Evolutionary conservation across 495 filamentous ascomycete genomes (phyloP).

Genomic region (Aspergillus bertholletiae): DNA sequence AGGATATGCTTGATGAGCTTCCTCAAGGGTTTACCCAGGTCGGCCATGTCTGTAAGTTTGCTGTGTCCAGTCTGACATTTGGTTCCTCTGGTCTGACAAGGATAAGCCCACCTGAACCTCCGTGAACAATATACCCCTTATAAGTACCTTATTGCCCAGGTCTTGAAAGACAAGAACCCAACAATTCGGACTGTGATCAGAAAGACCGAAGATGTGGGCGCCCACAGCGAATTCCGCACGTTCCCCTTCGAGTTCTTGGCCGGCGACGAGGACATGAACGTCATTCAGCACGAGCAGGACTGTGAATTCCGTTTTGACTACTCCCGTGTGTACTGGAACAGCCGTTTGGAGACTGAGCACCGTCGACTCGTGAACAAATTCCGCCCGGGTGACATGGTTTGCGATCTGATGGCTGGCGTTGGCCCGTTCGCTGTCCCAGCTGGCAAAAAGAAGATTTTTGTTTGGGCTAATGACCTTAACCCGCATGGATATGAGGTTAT

Average conservation of each 20-base stretch:
- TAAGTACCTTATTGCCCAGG: conserved; percentile 75
- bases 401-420: conserved; percentile 97
- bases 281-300: conserved; percentile 59
- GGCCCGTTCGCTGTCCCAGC: conserved; percentile 94
- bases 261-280: conserved; percentile 74
- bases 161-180: conserved; percentile 84
- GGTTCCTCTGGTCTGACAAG: conserved; percentile 8
- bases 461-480: conserved; percentile 97
- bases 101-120: conserved; percentile 85
- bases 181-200: conserved; percentile 86
- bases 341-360: conserved; percentile 83
- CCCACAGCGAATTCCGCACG: conserved; percentile 81
- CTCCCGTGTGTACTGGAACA: conserved; percentile 96
- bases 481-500: conserved; percentile 78
- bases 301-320: conserved; percentile 50
- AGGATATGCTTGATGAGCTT: conserved; percentile 61
- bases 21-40: conserved; percentile 84
- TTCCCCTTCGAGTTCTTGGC: conserved; percentile 91
- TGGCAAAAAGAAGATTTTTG: conserved; percentile 84
- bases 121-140: conserved; percentile 75
- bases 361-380: conserved; percentile 75
- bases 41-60: conserved; percentile 74
- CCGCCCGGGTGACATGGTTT: conserved; percentile 78
- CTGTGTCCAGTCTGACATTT: conserved; percentile 1
- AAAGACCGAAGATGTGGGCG: conserved; percentile 85